A percentile compares a stretch with the other conserved stretches of the same genome.
Conservation (phyloP, 148 eudicot species). For the Rhododendron simsii region DNA sequence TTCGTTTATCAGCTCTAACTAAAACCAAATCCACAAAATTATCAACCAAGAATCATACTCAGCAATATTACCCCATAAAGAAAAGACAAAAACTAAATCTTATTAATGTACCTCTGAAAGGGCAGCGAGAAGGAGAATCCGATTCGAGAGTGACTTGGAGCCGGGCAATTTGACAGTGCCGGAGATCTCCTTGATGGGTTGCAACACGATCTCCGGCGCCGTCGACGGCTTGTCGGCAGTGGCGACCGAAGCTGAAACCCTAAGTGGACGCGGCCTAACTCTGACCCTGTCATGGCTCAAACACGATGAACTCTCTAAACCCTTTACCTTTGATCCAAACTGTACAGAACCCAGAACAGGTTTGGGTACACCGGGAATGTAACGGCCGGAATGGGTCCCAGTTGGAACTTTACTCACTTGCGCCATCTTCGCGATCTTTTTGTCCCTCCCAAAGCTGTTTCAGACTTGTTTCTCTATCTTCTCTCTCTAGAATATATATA, state of each 20-base stretch:
- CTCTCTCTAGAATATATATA: neutral
- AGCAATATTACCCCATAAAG: neutral
- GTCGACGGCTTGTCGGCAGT: slow-evolving; percentile 63
- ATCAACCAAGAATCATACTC: neutral
- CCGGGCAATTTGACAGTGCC: slow-evolving; percentile 89
- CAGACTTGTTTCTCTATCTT: neutral
- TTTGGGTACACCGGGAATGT: slow-evolving; percentile 26
- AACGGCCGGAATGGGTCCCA: slow-evolving; percentile 24
- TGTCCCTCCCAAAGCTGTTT: neutral
- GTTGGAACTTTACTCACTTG: slow-evolving; percentile 44
- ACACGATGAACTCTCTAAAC: slow-evolving; percentile 26
- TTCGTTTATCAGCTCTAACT: too few species aligned
- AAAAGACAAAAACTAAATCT: neutral
- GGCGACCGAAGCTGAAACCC: slow-evolving; percentile 59
- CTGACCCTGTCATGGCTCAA: slow-evolving; percentile 26
- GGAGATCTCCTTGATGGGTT: slow-evolving; percentile 89
- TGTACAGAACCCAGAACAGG: slow-evolving; percentile 14
- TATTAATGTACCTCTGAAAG: slow-evolving; percentile 61
- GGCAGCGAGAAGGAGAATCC: slow-evolving; percentile 85
- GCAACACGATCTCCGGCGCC: slow-evolving; percentile 73
- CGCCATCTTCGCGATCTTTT: slow-evolving; percentile 36
- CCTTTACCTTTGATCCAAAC: slow-evolving; percentile 39
- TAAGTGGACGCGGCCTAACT: slow-evolving; percentile 12
- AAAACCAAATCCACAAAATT: neutral
- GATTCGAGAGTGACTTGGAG: slow-evolving; percentile 48